Evolutionary conservation across 1,139 yeast species (phyloP).

Genomic region (Lodderomyces elongisporus): DNA sequence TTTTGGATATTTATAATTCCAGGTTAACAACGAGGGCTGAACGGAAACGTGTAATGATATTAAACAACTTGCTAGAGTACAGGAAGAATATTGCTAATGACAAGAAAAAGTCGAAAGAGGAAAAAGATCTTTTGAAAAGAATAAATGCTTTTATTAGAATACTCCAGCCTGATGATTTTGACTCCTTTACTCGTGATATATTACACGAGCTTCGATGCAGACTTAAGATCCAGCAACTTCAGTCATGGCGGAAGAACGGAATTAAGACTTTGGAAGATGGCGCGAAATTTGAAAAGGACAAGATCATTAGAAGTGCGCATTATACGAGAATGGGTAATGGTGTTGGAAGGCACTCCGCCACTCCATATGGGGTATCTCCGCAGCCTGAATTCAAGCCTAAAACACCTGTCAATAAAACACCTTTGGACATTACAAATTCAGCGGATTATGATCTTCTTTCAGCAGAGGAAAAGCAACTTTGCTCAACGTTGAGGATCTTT

Average conservation of each 20-base stretch:
- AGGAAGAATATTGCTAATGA: slow-evolving; percentile 70
- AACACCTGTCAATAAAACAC: slow-evolving; percentile 38
- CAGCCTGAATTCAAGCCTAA: slow-evolving; percentile 37
- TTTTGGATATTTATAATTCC: slow-evolving; percentile 83
- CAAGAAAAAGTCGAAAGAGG: slow-evolving; percentile 83
- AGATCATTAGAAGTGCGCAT: slow-evolving; percentile 55
- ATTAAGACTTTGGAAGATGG: slow-evolving; percentile 82
- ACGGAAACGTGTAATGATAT: slow-evolving; percentile 74
- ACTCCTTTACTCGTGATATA: slow-evolving; percentile 64
- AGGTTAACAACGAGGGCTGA: slow-evolving; percentile 90
- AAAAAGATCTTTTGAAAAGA: slow-evolving; percentile 70
- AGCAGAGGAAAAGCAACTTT: slow-evolving; percentile 78
- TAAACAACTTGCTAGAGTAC: slow-evolving; percentile 77
- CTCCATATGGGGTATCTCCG: slow-evolving; percentile 23
- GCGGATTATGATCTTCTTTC: slow-evolving; percentile 80
- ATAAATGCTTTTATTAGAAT: slow-evolving; percentile 79
- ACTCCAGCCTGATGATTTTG: slow-evolving; percentile 77
- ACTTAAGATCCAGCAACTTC: slow-evolving; percentile 79
- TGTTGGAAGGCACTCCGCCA: slow-evolving; percentile 22
- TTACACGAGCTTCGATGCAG: slow-evolving; percentile 75
- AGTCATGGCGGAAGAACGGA: slow-evolving; percentile 90
- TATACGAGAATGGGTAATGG: slow-evolving; percentile 58
- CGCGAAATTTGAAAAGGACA: slow-evolving; percentile 81
- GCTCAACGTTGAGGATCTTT: slow-evolving; percentile 74
- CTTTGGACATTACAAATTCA: slow-evolving; percentile 74